Evolutionary conservation across 2,329 filamentous ascomycete genomes (phyloP).

Genomic region (Lanzia echinophila): DNA sequence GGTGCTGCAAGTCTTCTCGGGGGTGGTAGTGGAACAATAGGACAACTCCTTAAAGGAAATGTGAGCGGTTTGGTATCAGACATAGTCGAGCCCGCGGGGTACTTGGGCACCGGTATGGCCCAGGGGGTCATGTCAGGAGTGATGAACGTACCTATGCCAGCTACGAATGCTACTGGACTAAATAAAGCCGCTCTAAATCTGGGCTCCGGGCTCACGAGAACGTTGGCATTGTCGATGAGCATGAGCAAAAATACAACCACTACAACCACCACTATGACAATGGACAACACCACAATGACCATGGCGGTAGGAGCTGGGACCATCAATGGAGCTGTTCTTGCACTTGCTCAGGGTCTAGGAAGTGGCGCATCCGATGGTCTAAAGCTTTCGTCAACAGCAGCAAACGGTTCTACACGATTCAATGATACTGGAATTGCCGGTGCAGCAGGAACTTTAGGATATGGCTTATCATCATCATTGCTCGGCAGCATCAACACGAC

Average conservation of each 20-base stretch:
- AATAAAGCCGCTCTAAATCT: neutral
- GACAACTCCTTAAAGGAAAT: neutral
- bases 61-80: neutral
- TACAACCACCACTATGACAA: neutral
- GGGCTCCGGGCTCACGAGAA: neutral
- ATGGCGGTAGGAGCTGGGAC: neutral
- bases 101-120: neutral
- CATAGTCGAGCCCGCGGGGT: neutral
- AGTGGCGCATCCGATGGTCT: slow-evolving; percentile 11
- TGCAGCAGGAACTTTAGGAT: slow-evolving; percentile 12
- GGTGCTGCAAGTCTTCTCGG: neutral
- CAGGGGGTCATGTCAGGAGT: neutral
- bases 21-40: neutral
- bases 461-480: slow-evolving; percentile 8
- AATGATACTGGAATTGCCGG: slow-evolving; percentile 12
- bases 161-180: neutral
- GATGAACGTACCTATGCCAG: neutral
- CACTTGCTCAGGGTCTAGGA: slow-evolving; percentile 11
- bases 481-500: neutral
- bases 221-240: neutral
- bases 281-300: neutral
- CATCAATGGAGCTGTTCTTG: neutral
- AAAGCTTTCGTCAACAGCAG: slow-evolving; percentile 2
- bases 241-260: neutral
- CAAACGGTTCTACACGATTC: neutral